These are phyloP conservation scores for Aspergillus panamensis DNA, from an alignment of 495 filamentous ascomycete species.

Conservation along the genomic window DNA sequence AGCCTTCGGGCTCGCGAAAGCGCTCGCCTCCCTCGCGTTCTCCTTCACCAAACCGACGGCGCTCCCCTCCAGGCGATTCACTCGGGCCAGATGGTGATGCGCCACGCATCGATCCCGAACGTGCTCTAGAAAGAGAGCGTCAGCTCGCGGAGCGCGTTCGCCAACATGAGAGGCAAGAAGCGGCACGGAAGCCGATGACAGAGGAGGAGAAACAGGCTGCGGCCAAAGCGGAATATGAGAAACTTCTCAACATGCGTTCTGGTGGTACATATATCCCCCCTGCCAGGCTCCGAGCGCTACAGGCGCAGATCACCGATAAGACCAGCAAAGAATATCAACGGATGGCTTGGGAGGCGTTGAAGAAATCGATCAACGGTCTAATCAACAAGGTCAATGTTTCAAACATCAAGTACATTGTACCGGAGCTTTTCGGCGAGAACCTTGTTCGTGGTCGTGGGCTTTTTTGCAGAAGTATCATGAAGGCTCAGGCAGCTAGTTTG, in stretches of 20 bases:
- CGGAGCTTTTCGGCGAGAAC: constrained; percentile 93
- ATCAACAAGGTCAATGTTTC: constrained; percentile 98
- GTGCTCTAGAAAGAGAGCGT: constrained; percentile 58
- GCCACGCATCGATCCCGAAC: constrained; percentile 51
- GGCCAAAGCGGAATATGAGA: constrained; percentile 88
- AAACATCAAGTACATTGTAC: constrained; percentile 97
- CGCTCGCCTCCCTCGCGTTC: constrained; percentile 61
- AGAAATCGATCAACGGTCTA: constrained; percentile 97
- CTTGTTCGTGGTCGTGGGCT: constrained; percentile 84
- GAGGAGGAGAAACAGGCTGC: constrained; percentile 79
- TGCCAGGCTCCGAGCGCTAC: constrained; percentile 82
- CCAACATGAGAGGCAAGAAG: constrained; percentile 50
- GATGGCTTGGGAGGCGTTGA: constrained; percentile 98
- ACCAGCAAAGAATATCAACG: constrained; percentile 95
- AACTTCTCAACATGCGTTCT: constrained; percentile 82
- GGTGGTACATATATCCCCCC: constrained; percentile 96
- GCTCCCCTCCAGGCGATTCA: constrained; percentile 52
- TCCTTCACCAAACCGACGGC: constrained; percentile 59
- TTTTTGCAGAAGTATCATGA: constrained; percentile 95
- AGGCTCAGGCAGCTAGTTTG: constrained; percentile 93
- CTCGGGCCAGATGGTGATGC: constrained; percentile 34
- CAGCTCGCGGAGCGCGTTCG: constrained; percentile 59
- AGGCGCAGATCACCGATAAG: constrained; percentile 96
- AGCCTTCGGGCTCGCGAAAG: constrained; percentile 52
- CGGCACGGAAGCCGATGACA: constrained; percentile 57